Percentiles rank a stretch among this genome's conserved stretches.
Evolutionary conservation across 2,329 filamentous ascomycete genomes (phyloP).

Genomic region (Hymenotorrendiella dingleyae): DNA sequence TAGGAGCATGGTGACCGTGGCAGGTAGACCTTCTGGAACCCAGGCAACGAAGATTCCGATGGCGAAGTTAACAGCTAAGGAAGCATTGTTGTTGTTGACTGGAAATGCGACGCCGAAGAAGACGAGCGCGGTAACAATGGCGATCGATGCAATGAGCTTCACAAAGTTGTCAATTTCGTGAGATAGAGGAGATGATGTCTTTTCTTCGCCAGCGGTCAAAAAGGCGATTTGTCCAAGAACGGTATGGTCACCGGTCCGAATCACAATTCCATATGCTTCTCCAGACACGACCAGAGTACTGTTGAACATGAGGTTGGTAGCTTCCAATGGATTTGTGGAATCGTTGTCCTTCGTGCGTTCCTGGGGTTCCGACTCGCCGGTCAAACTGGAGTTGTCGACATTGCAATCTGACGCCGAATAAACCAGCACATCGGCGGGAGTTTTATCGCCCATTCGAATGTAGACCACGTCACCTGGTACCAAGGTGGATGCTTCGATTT

Average conservation of each 20-base stretch:
- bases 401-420: conserved; percentile 66
- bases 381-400: conserved; percentile 69
- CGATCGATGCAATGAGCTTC: conserved; percentile 70
- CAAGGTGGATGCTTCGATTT: conserved; percentile 49
- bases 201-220: conserved; percentile 49
- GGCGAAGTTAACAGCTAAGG: conserved; percentile 55
- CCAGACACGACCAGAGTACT: conserved; percentile 68
- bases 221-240: conserved; percentile 74
- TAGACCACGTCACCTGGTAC: conserved; percentile 62
- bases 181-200: conserved; percentile 61
- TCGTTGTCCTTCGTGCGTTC: too few species aligned
- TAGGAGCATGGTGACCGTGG: conserved; percentile 67
- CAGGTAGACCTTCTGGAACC: conserved; percentile 63
- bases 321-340: conserved; percentile 60
- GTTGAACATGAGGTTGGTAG: conserved; percentile 55
- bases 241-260: conserved; percentile 66
- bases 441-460: conserved; percentile 59
- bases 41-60: conserved; percentile 58
- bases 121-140: conserved; percentile 52
- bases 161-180: conserved; percentile 82
- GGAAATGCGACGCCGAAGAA: conserved; percentile 56
- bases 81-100: conserved; percentile 46
- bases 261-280: conserved; percentile 62
- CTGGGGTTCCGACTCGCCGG: conserved; percentile 66
- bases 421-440: conserved; percentile 63